Evolutionary conservation across 73 alveolate genomes (phyloP).

Genomic region (Paramecium sonneborni): DNA sequence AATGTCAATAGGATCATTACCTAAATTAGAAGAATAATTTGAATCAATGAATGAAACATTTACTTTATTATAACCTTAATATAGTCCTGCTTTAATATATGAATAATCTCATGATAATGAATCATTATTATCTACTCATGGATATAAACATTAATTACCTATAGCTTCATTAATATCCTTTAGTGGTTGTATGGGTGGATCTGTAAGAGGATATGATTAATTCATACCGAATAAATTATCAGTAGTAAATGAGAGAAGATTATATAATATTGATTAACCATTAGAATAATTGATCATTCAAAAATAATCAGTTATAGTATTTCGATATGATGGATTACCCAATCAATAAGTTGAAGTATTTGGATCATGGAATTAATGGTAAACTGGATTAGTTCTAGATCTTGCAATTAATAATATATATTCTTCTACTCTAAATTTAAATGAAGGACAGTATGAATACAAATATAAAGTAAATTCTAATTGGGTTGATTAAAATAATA

Average conservation of each 20-base stretch:
- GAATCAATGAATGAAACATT: not conserved
- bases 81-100: conserved; percentile 73
- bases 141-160: conserved; percentile 80
- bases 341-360: conserved; percentile 70
- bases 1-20: conserved; percentile 58
- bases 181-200: conserved; percentile 82
- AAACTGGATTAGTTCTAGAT: conserved; percentile 17
- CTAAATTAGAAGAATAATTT: not conserved
- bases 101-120: conserved; percentile 98
- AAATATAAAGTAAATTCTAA: conserved; percentile 81
- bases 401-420: not conserved
- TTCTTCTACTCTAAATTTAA: not conserved
- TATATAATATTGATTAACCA: conserved; percentile 55
- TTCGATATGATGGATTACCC: conserved; percentile 36
- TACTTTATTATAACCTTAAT: not conserved
- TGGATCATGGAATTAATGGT: conserved; percentile 90
- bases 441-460: conserved; percentile 68
- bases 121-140: conserved; percentile 79
- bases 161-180: conserved; percentile 81
- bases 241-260: conserved; percentile 92
- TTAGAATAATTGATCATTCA: not conserved
- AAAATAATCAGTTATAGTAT: not conserved
- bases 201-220: conserved; percentile 94
- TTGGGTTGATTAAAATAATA: conserved; percentile 67
- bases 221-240: conserved; percentile 83